phyloP scores from a whole-genome alignment of 2,329 filamentous ascomycete genomes.

The Cordyceps farinosa region DNA sequence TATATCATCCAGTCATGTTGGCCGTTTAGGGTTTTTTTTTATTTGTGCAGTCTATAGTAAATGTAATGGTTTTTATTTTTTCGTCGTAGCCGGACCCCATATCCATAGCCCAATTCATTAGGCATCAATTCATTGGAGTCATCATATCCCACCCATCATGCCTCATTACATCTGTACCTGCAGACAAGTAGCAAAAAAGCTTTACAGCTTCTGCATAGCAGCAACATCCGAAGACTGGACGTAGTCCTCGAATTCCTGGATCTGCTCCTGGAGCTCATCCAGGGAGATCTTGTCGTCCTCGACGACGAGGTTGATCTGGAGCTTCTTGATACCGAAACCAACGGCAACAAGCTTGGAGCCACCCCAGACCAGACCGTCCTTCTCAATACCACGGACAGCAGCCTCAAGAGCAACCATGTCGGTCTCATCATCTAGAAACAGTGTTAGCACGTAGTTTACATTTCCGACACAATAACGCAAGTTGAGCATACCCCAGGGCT shows the following conservation, averaged over 20 bases:
- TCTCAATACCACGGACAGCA: constrained; percentile 76
- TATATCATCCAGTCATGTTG: not conserved
- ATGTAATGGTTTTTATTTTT: constrained; percentile 17
- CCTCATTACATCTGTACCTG: constrained; percentile 29
- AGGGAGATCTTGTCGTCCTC: constrained; percentile 95
- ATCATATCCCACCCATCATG: constrained; percentile 31
- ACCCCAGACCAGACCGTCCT: constrained; percentile 97
- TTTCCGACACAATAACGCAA: not conserved
- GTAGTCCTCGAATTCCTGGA: constrained; percentile 81
- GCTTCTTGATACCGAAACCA: constrained; percentile 98
- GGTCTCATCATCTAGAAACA: constrained; percentile 76
- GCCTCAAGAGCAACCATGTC: constrained; percentile 79
- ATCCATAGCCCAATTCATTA: constrained; percentile 17
- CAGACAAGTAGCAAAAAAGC: constrained; percentile 6
- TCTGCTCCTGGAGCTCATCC: constrained; percentile 81
- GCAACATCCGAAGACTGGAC: constrained; percentile 59
- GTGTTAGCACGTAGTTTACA: constrained; percentile 23
- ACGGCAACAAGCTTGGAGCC: constrained; percentile 82
- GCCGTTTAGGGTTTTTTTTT: constrained; percentile 10
- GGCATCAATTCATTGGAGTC: constrained; percentile 23
- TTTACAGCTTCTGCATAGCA: constrained; percentile 25
- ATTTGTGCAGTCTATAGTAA: constrained; percentile 19
- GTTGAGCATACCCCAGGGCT: constrained; percentile 86
- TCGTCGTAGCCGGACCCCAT: constrained; percentile 19
- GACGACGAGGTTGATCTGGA: constrained; percentile 96